Percentiles rank a stretch among this genome's conserved stretches.
Conservation (phyloP, 2,329 filamentous ascomycete genomes). For the Calonectria multiphialidica region DNA sequence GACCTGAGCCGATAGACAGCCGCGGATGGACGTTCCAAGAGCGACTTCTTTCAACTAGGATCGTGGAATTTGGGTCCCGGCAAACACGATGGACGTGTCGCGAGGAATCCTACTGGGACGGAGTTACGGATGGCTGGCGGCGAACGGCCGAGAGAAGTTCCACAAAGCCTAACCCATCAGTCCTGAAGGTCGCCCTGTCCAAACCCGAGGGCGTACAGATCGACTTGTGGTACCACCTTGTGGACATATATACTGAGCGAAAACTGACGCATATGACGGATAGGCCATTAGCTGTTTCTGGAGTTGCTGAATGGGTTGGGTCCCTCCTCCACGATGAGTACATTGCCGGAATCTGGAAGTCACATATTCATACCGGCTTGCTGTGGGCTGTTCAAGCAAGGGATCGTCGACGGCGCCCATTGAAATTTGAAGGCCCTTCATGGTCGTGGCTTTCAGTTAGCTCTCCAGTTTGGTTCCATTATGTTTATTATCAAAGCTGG, state of each 20-base stretch:
- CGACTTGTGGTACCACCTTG: background rate
- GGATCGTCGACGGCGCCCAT: background rate
- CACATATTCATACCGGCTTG: background rate
- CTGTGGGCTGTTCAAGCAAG: background rate
- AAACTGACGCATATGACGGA: background rate
- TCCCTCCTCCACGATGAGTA: conserved; percentile 5
- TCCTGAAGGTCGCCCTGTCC: background rate
- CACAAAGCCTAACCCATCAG: background rate
- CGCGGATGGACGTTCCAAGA: conserved; percentile 12
- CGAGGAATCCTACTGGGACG: background rate
- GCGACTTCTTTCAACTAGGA: background rate
- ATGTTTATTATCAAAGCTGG: conserved; percentile 1
- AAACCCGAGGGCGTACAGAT: background rate
- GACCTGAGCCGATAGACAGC: background rate
- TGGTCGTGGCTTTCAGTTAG: conserved; percentile 6
- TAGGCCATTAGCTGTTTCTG: conserved; percentile 6
- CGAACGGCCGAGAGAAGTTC: background rate
- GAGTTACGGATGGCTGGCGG: conserved; percentile 2
- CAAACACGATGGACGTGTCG: conserved; percentile 9
- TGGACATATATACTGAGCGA: conserved; percentile 3
- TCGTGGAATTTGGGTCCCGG: background rate
- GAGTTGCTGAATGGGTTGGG: background rate
- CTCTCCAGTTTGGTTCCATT: background rate
- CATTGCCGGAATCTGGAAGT: conserved; percentile 1
- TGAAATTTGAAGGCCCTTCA: background rate